phyloP scores from a whole-genome alignment of 305 asterid species.

The Plantago rigida region DNA sequence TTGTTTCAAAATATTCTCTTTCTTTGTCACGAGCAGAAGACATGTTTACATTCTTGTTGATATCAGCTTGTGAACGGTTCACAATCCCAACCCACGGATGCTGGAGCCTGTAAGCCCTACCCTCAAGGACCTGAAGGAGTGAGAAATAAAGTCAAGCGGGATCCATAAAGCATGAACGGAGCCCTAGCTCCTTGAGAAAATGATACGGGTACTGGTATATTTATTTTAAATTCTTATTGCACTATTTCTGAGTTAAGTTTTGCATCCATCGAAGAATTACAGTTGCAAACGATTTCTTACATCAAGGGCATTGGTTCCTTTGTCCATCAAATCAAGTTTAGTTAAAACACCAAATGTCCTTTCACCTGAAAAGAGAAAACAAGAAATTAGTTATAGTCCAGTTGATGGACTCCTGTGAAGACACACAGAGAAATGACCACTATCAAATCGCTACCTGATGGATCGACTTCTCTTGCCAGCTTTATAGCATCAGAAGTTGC shows the following conservation, averaged over 20 bases:
- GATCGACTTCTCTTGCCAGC: slow-evolving; percentile 94
- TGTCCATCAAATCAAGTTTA: slow-evolving; percentile 93
- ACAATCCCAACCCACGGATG: slow-evolving; percentile 99
- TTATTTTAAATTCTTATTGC: neutral
- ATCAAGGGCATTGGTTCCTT: slow-evolving; percentile 86
- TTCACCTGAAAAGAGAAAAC: slow-evolving; percentile 48
- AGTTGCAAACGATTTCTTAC: slow-evolving; percentile 40
- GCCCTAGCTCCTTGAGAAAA: slow-evolving; percentile 18
- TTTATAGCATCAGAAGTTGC: slow-evolving; percentile 97
- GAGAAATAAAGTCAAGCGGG: slow-evolving; percentile 20
- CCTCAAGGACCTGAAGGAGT: slow-evolving; percentile 73
- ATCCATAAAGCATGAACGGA: slow-evolving; percentile 5
- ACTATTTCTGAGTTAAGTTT: slow-evolving; percentile 4
- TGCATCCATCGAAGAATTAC: slow-evolving; percentile 18
- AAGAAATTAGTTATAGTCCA: slow-evolving; percentile 12
- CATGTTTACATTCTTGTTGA: slow-evolving; percentile 88
- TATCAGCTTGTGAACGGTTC: slow-evolving; percentile 95
- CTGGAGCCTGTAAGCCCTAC: slow-evolving; percentile 78
- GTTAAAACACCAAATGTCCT: slow-evolving; percentile 89
- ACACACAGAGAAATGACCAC: slow-evolving; percentile 12
- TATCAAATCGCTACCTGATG: slow-evolving; percentile 50
- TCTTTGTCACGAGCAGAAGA: slow-evolving; percentile 73
- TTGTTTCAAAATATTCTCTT: slow-evolving; percentile 73
- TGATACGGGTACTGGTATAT: slow-evolving; percentile 5
- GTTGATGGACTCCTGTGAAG: slow-evolving; percentile 8